Evolutionary conservation across 2,329 filamentous ascomycete genomes (phyloP).

Genomic region (Albophoma yamanashiensis): DNA sequence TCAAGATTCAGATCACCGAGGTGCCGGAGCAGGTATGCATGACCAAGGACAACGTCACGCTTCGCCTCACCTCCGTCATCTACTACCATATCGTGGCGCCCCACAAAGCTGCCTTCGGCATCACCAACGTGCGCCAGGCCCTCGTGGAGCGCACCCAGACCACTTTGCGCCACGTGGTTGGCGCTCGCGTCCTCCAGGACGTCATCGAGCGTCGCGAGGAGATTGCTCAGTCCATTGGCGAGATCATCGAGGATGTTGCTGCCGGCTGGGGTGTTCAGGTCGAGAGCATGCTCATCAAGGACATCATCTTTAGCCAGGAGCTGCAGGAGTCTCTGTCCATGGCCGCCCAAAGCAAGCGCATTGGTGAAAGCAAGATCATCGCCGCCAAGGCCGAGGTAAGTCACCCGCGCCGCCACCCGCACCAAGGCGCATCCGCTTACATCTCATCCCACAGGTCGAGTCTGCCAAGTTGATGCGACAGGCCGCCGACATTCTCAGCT

Average conservation of each 20-base stretch:
- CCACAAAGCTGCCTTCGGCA: slow-evolving; percentile 95
- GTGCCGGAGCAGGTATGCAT: slow-evolving; percentile 96
- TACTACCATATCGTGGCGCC: slow-evolving; percentile 97
- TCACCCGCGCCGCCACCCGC: neutral
- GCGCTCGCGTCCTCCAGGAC: slow-evolving; percentile 89
- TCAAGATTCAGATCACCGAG: slow-evolving; percentile 98
- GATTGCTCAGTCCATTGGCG: slow-evolving; percentile 85
- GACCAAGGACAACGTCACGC: slow-evolving; percentile 98
- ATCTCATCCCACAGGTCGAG: slow-evolving; percentile 50
- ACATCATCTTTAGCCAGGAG: slow-evolving; percentile 94
- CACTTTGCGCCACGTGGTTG: slow-evolving; percentile 91
- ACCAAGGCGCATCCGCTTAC: neutral
- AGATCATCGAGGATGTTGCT: slow-evolving; percentile 96
- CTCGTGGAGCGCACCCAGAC: slow-evolving; percentile 97
- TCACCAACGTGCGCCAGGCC: slow-evolving; percentile 89
- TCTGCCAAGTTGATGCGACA: slow-evolving; percentile 87
- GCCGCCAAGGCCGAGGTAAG: slow-evolving; percentile 76
- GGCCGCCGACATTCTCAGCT: slow-evolving; percentile 86
- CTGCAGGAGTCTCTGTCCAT: slow-evolving; percentile 94
- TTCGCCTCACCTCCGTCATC: slow-evolving; percentile 91
- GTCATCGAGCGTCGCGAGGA: slow-evolving; percentile 98
- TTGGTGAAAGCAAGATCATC: slow-evolving; percentile 97
- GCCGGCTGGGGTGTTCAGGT: slow-evolving; percentile 90
- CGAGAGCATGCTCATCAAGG: slow-evolving; percentile 98
- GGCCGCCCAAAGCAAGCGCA: slow-evolving; percentile 97